A percentile compares a stretch with the other conserved stretches of the same genome.
Evolutionary conservation across 2,329 filamentous ascomycete species (phyloP).

Genomic region (Botryotinia convoluta): DNA sequence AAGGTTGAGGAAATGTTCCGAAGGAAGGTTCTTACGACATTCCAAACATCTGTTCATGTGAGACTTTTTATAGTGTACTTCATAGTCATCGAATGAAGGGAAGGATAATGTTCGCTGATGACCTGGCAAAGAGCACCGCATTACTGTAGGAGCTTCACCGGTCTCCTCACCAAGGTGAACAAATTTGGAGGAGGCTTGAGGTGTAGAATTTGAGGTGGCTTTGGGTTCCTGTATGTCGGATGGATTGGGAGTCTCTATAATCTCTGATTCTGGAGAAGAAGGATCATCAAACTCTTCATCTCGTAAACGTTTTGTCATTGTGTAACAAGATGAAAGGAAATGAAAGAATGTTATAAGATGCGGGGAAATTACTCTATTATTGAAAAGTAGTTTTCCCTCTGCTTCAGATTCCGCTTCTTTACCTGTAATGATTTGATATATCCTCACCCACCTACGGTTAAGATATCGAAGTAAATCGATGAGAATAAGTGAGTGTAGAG

Average conservation of each 20-base stretch:
- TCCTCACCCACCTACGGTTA: background rate
- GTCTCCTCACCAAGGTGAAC: slow-evolving; percentile 61
- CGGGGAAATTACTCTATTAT: slow-evolving; percentile 40
- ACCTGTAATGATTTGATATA: background rate
- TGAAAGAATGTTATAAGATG: slow-evolving; percentile 23
- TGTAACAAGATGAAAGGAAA: slow-evolving; percentile 26
- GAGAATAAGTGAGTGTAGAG: background rate
- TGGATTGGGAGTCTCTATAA: slow-evolving; percentile 21
- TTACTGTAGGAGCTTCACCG: slow-evolving; percentile 44
- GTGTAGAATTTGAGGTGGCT: slow-evolving; percentile 30
- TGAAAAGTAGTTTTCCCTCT: slow-evolving; percentile 12
- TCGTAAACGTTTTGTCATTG: slow-evolving; percentile 61
- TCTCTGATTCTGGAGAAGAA: slow-evolving; percentile 40
- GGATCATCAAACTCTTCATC: slow-evolving; percentile 47
- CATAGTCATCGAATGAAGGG: slow-evolving; percentile 73
- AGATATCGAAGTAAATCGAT: background rate
- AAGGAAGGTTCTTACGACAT: slow-evolving; percentile 86
- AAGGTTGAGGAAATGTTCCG: slow-evolving; percentile 71
- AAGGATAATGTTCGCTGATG: slow-evolving; percentile 72
- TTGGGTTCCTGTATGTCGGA: slow-evolving; percentile 29
- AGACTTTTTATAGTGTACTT: slow-evolving; percentile 76
- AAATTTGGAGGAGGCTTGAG: slow-evolving; percentile 50
- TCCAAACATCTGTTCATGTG: slow-evolving; percentile 84
- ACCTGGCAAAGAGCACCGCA: slow-evolving; percentile 80
- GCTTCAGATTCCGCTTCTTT: background rate